Evolutionary conservation across 2,329 filamentous ascomycete genomes (phyloP).

Genomic region (Diplodia mutila): DNA sequence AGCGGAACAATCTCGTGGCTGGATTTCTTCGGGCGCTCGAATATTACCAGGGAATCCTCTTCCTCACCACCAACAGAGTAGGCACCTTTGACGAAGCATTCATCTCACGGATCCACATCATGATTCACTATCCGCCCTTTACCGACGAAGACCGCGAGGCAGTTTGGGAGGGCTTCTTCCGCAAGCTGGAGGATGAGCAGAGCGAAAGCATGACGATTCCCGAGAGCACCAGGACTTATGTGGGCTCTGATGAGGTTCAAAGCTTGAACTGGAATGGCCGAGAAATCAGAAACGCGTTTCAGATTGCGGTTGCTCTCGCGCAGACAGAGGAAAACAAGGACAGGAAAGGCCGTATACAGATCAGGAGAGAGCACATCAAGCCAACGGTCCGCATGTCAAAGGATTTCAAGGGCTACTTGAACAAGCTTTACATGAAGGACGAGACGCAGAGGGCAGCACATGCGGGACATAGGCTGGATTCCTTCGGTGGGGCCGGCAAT

Average conservation of each 20-base stretch:
- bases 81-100: constrained; percentile 33
- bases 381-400: constrained; percentile 29
- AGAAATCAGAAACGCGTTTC: too few species aligned
- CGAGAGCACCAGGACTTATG: too few species aligned
- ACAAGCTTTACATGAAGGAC: constrained; percentile 25
- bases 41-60: constrained; percentile 35
- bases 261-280: too few species aligned
- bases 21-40: constrained; percentile 33
- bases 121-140: constrained; percentile 25
- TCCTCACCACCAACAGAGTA: constrained; percentile 35
- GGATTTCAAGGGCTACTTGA: constrained; percentile 32
- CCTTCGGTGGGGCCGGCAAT: not conserved
- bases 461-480: not conserved
- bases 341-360: constrained; percentile 12
- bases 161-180: too few species aligned
- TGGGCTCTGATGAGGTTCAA: too few species aligned
- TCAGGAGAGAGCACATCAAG: constrained; percentile 29
- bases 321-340: constrained; percentile 27
- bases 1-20: constrained; percentile 25
- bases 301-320: constrained; percentile 32
- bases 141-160: too few species aligned
- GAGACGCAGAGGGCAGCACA: too few species aligned
- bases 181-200: too few species aligned
- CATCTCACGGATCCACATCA: constrained; percentile 31
- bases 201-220: too few species aligned